These are phyloP conservation scores for Russula foetens DNA, from an alignment of 768 basidiomycete species.

Conservation along the genomic window DNA sequence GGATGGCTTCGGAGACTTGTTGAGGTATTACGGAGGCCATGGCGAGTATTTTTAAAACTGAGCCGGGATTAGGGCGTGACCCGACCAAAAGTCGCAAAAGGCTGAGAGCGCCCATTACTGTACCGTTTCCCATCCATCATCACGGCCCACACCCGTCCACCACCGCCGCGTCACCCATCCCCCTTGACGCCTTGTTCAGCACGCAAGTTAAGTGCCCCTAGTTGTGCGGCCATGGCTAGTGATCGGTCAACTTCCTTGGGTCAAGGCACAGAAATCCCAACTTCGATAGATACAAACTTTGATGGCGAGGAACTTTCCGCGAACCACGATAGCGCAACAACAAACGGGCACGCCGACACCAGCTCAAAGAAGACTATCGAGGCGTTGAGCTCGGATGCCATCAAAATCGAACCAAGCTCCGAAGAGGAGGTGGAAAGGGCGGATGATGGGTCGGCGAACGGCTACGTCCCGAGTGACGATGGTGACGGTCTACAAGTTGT, in stretches of 20 bases:
- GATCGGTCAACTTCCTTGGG: not conserved
- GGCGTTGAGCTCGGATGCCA: not conserved
- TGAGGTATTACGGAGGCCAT: conserved; percentile 35
- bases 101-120: not conserved
- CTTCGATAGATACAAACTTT: not conserved
- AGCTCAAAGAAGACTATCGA: not conserved
- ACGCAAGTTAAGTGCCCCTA: not conserved
- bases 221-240: not conserved
- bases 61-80: too few species aligned
- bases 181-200: not conserved
- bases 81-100: too few species aligned
- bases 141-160: not conserved
- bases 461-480: not conserved
- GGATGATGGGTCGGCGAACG: not conserved
- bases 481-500: not conserved
- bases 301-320: not conserved
- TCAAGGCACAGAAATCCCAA: not conserved
- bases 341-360: not conserved
- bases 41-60: not conserved
- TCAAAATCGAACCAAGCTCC: not conserved
- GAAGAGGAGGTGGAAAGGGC: conserved; percentile 1
- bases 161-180: conserved; percentile 5
- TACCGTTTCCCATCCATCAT: not conserved
- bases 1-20: conserved; percentile 64
- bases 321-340: not conserved